Conservation (phyloP, 2,329 filamentous ascomycete genomes). For the Pseudocercospora eumusae region DNA sequence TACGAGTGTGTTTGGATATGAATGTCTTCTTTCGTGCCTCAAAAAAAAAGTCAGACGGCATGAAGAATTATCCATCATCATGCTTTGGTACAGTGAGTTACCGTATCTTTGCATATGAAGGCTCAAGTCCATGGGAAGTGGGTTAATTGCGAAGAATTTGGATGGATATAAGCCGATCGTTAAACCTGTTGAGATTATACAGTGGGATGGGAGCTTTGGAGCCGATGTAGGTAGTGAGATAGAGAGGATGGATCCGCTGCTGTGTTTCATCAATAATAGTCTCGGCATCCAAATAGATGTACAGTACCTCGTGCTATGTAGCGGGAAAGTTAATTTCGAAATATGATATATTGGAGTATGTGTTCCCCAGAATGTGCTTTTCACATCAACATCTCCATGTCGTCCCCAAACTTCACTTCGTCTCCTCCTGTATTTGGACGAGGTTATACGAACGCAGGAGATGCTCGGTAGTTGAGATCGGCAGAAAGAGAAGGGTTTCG, state of each 20-base stretch:
- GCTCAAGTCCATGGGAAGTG: conserved; percentile 26
- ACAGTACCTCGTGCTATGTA: neutral
- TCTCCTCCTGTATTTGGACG: neutral
- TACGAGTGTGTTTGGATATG: conserved; percentile 47
- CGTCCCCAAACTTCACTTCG: neutral
- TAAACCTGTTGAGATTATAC: conserved; percentile 16
- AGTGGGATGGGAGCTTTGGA: conserved; percentile 20
- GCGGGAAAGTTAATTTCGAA: neutral
- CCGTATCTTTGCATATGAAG: conserved; percentile 42
- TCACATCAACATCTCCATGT: neutral
- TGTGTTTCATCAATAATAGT: neutral
- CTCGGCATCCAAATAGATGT: neutral
- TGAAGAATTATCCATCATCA: conserved; percentile 46
- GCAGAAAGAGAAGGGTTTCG: neutral
- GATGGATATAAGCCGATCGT: conserved; percentile 21
- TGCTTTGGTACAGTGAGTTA: conserved; percentile 49
- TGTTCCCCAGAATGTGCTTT: neutral
- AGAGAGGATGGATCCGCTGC: neutral
- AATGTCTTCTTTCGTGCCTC: conserved; percentile 44
- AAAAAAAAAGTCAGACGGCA: conserved; percentile 40
- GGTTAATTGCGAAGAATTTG: conserved; percentile 21
- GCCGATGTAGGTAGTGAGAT: conserved; percentile 9
- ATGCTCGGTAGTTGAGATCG: neutral
- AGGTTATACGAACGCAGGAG: neutral
- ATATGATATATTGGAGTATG: neutral